Percentiles rank a stretch among this genome's conserved stretches.
Conservation (phyloP, 306 rosid species). For the apple (Malus domestica) region ASM211411v1 NC_041791.1:11391501-11392000, state of each 20-base stretch:
- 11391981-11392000: neutral
- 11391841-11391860: neutral
- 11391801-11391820: constrained; percentile 12
- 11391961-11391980: neutral
- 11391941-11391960: neutral
- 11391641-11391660: neutral
- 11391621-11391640: neutral
- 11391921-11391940: neutral
- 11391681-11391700: neutral
- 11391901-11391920: neutral
- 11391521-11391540: neutral
- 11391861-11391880: neutral
- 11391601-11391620: neutral
- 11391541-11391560: neutral
- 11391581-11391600: neutral
- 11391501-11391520: neutral
- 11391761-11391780: constrained; percentile 23
- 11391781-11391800: constrained; percentile 22
- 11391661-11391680: neutral
- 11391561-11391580: neutral
- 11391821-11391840: constrained; percentile 18
- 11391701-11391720: neutral
- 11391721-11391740: neutral
- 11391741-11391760: constrained; percentile 18
- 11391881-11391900: neutral